These are phyloP conservation scores for Torulaspora delbrueckii DNA, from an alignment of 805 yeast species.

Conservation along the genomic window DNA sequence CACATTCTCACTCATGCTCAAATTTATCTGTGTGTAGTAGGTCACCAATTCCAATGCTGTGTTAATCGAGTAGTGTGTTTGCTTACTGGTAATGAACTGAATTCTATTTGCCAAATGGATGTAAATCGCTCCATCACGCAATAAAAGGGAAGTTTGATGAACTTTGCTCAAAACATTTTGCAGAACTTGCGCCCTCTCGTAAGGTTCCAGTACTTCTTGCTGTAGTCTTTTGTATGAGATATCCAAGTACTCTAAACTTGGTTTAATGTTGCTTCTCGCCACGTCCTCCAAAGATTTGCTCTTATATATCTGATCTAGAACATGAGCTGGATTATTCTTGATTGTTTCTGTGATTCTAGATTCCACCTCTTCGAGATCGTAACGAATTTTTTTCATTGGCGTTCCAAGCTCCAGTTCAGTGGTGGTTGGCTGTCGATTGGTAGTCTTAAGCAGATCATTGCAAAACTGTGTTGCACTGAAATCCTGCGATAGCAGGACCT, in stretches of 20 bases:
- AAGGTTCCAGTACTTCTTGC: conserved; percentile 29
- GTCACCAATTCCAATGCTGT: conserved; percentile 22
- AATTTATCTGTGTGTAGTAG: conserved; percentile 26
- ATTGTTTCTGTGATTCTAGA: conserved; percentile 20
- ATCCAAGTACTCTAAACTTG: conserved; percentile 28
- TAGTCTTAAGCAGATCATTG: conserved; percentile 23
- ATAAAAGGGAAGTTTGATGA: conserved; percentile 32
- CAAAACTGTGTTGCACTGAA: conserved; percentile 24
- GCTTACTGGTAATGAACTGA: conserved; percentile 7
- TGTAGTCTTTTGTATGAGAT: conserved; percentile 32
- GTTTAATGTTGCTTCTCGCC: conserved; percentile 16
- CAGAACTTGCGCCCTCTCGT: conserved; percentile 27
- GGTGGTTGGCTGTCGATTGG: conserved; percentile 18
- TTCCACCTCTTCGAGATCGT: conserved; percentile 29
- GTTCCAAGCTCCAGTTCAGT: conserved; percentile 27
- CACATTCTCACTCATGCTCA: conserved; percentile 24
- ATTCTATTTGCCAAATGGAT: conserved; percentile 27
- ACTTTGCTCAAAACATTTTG: conserved; percentile 32
- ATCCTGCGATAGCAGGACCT: conserved; percentile 19
- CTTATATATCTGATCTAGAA: conserved; percentile 25
- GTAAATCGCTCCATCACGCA: conserved; percentile 30
- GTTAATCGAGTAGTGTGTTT: conserved; percentile 10
- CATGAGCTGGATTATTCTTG: conserved; percentile 21
- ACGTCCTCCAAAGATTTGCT: conserved; percentile 14
- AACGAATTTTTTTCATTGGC: conserved; percentile 29